Evolutionary conservation across 768 basidiomycete species (phyloP).

Genomic region (Paxillus rubicundulus): DNA sequence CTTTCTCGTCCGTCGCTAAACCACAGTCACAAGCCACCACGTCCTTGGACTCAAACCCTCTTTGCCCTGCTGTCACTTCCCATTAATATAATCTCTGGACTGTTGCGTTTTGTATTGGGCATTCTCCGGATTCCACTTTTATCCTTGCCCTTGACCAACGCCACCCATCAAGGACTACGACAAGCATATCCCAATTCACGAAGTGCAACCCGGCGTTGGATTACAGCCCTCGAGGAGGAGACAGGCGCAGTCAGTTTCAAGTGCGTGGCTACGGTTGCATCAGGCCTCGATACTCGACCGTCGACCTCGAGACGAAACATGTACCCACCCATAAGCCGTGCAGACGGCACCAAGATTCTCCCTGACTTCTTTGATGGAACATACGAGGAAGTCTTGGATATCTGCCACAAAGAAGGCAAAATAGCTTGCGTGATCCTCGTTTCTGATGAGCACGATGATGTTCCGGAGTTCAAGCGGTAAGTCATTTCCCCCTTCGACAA

Average conservation of each 20-base stretch:
- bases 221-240: constrained; percentile 80
- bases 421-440: constrained; percentile 81
- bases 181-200: constrained; percentile 38
- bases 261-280: constrained; percentile 33
- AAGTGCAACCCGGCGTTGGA: constrained; percentile 71
- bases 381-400: constrained; percentile 76
- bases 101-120: constrained; percentile 66
- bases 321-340: constrained; percentile 25
- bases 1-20: neutral
- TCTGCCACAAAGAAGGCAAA: constrained; percentile 67
- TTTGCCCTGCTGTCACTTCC: constrained; percentile 54
- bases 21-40: neutral
- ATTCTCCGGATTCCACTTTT: constrained; percentile 69
- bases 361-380: constrained; percentile 80
- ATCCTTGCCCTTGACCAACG: constrained; percentile 46
- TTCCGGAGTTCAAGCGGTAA: constrained; percentile 80
- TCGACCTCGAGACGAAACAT: constrained; percentile 39
- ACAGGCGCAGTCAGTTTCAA: constrained; percentile 70
- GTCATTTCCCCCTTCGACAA: constrained; percentile 11
- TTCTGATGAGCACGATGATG: constrained; percentile 89
- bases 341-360: constrained; percentile 47
- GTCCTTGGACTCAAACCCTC: constrained; percentile 9
- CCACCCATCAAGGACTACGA: constrained; percentile 43
- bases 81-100: constrained; percentile 52
- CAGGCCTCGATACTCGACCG: constrained; percentile 42